phyloP scores from a whole-genome alignment of 257 asterid genomes.

The Coffea eugenioides region DNA sequence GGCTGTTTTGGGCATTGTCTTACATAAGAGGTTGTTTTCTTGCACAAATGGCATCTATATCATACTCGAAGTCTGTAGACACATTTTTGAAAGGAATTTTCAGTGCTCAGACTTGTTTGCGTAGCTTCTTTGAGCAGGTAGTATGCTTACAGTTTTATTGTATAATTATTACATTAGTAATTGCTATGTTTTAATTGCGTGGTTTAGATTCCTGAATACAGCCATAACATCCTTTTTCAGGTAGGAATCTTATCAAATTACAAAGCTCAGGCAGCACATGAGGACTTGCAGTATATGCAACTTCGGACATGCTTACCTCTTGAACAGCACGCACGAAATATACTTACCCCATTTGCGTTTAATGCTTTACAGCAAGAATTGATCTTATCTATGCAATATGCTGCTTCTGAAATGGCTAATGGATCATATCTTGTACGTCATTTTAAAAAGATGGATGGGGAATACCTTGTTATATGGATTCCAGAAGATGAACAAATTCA shows the following conservation, averaged over 20 bases:
- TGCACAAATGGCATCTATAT: conserved; percentile 47
- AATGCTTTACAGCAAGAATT: conserved; percentile 47
- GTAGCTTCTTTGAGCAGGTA: conserved; percentile 63
- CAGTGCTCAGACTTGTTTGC: conserved; percentile 47
- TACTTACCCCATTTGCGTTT: conserved; percentile 57
- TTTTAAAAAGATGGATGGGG: conserved; percentile 59
- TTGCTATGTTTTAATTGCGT: no score
- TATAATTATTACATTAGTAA: no score
- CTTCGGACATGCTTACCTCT: conserved; percentile 59
- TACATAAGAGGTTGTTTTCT: conserved; percentile 57
- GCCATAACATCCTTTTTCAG: conserved; percentile 21
- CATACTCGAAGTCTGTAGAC: conserved; percentile 46
- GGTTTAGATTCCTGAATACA: not conserved
- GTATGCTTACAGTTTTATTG: not conserved
- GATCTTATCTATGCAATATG: conserved; percentile 56
- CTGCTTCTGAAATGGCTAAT: conserved; percentile 56
- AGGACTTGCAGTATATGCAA: conserved; percentile 41
- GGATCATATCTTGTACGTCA: conserved; percentile 60
- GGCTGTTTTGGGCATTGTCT: conserved; percentile 56
- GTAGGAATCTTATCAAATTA: conserved; percentile 33
- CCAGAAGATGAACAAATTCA: conserved; percentile 62
- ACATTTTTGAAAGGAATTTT: conserved; percentile 37
- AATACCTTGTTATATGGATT: conserved; percentile 56
- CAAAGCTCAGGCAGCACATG: conserved; percentile 36
- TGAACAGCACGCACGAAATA: conserved; percentile 54